Base-by-base conservation (phyloP, 2,329 filamentous ascomycete genomes). In the Cucurbitaria berberidis region DNA sequence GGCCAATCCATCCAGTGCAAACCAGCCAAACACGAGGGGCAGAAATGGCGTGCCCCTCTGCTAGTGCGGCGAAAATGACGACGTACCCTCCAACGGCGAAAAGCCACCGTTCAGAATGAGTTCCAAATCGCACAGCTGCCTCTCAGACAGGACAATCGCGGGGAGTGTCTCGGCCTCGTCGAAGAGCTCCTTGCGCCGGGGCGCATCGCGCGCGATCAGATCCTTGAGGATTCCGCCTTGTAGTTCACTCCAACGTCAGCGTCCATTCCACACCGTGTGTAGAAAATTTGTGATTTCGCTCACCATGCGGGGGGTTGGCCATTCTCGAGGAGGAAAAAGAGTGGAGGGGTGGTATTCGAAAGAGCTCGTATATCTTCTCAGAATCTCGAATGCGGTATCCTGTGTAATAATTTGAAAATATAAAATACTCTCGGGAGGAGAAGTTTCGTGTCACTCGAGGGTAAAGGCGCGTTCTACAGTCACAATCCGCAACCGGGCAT, bases 101-200 rank as follows among this genome's bases (percentile, higher is more conserved):
- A 99, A 99, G 63, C 95, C 95, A 75, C 95, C 95, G 78, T 92
- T 98, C 77, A 99, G 87, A 73, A 99, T 92, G 78, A 99, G 81
- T 80, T 99, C 95, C 65, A 99, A 84, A 84, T 99, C 95, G 80
- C 95, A 99, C 44, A 99, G 87, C 80, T 99, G 95, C 71, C 95
- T 88, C 84, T 99, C 95, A 45, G 86, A 89, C 64, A 99, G 87
- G 55, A 89, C 81, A 65, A 99, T 83, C 32, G 93, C 90, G 32
- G 92, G 91, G 40, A 98, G 87, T 27, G 75, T 88, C 82, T 96
- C 93, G 36, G 93, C 90, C 81, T 99, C 95, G 41, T 84, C 85
- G 51, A 82, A 81, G 60, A 99, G 89, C 81, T 96, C 82, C 60
- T 83, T 83, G 64, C 95, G 89, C 73, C 89, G 87, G 66, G 90